Conservation (phyloP, 441 rosid species). For the Brassica hybrid region DNA sequence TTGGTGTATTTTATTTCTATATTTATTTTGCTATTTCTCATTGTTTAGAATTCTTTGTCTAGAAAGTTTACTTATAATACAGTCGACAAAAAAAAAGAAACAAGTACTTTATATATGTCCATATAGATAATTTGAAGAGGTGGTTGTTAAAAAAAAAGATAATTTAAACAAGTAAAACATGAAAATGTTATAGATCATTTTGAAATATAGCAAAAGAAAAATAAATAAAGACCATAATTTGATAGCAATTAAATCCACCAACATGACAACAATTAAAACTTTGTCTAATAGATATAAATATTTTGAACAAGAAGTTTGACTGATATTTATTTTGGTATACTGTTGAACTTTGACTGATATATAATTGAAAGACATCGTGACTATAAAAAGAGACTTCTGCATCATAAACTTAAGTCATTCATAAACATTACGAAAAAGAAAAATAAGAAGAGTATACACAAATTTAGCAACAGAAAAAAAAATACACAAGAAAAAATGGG, state of each 20-base stretch:
- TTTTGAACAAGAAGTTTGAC: background rate
- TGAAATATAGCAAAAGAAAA: no score
- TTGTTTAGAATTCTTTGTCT: no score
- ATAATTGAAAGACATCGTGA: conserved; percentile 5
- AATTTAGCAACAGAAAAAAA: background rate
- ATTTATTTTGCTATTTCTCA: no score
- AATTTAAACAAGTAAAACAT: no score
- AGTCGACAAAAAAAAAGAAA: no score
- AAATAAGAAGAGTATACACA: background rate
- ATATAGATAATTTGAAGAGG: no score
- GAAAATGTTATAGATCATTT: no score
- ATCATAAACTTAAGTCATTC: background rate
- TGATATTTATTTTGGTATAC: background rate
- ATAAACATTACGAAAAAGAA: background rate
- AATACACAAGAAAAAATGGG: background rate
- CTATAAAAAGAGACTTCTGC: conserved; percentile 22
- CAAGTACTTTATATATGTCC: no score
- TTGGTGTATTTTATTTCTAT: no score
- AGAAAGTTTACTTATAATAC: no score
- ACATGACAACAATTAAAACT: background rate
- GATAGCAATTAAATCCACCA: background rate
- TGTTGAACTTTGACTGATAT: background rate
- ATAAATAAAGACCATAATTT: background rate
- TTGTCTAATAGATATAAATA: background rate
- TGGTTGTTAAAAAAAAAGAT: no score